Evolutionary conservation across 768 basidiomycete species (phyloP).

Genomic region (Cubamyces sp.): DNA sequence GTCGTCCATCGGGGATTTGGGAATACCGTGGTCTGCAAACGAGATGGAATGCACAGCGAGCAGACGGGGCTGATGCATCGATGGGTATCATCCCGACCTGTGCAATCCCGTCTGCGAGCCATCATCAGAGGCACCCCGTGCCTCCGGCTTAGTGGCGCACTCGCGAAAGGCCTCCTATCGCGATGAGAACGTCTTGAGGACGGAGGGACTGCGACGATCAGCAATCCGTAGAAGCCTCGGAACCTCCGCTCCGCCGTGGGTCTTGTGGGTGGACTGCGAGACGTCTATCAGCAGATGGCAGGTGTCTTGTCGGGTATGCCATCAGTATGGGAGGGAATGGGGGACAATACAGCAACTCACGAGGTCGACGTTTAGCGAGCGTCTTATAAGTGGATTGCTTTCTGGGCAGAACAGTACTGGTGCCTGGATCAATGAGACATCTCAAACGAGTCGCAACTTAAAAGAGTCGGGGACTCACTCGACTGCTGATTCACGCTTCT

Average conservation of each 20-base stretch:
- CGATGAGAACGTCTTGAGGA: background rate
- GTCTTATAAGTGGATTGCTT: background rate
- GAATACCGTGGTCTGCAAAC: too few species aligned
- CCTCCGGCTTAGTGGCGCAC: background rate
- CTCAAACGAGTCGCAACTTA: background rate
- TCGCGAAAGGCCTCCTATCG: background rate
- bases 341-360: background rate
- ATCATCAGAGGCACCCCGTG: slow-evolving; percentile 7
- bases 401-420: background rate
- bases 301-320: background rate
- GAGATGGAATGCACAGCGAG: background rate
- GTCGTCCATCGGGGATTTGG: too few species aligned
- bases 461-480: background rate
- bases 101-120: background rate
- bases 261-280: background rate
- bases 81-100: slow-evolving; percentile 8
- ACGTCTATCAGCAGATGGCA: background rate
- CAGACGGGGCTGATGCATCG: slow-evolving; percentile 3
- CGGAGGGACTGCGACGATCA: background rate
- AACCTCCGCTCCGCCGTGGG: background rate
- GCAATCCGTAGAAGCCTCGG: slow-evolving; percentile 2
- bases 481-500: background rate
- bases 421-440: background rate
- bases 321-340: background rate
- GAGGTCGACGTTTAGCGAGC: background rate